Evolutionary conservation across 768 basidiomycete species (phyloP).

Genomic region (Hygrophorus russula): DNA sequence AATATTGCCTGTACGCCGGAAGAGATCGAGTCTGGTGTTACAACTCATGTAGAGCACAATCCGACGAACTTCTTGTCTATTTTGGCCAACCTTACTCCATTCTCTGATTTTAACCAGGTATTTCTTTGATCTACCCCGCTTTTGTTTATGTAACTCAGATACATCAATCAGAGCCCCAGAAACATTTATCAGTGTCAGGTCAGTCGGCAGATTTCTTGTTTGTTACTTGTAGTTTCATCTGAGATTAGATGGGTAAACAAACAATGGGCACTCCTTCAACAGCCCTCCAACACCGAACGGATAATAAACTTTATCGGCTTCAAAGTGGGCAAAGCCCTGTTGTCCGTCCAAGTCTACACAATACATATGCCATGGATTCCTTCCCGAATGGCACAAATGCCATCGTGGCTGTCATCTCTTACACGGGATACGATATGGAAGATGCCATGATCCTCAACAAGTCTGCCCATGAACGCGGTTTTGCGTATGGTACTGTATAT

Average conservation of each 20-base stretch:
- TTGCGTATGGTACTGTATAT: slow-evolving; percentile 93
- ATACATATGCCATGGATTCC: slow-evolving; percentile 94
- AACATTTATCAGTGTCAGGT: slow-evolving; percentile 94
- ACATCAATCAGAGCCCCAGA: slow-evolving; percentile 54
- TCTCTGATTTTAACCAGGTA: slow-evolving; percentile 99
- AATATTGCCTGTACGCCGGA: slow-evolving; percentile 87
- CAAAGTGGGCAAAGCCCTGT: slow-evolving; percentile 93
- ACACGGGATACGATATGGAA: slow-evolving; percentile 99
- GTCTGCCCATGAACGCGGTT: slow-evolving; percentile 95
- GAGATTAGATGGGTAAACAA: slow-evolving; percentile 97
- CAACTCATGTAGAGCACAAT: slow-evolving; percentile 88
- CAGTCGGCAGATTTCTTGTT: slow-evolving; percentile 6
- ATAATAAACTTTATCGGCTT: slow-evolving; percentile 95
- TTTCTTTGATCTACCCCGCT: slow-evolving; percentile 16
- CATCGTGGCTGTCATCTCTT: slow-evolving; percentile 98
- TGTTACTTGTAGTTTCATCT: neutral
- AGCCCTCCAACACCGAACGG: slow-evolving; percentile 82
- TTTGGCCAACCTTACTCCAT: slow-evolving; percentile 94
- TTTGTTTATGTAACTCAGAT: slow-evolving; percentile 3
- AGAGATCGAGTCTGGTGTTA: slow-evolving; percentile 67
- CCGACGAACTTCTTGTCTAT: slow-evolving; percentile 96
- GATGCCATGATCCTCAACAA: slow-evolving; percentile 99
- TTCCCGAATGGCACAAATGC: slow-evolving; percentile 99
- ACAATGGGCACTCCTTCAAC: slow-evolving; percentile 98
- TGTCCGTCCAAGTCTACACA: slow-evolving; percentile 85